Base-by-base conservation (phyloP, 257 asterid species). In the Primulina eburnea region DNA sequence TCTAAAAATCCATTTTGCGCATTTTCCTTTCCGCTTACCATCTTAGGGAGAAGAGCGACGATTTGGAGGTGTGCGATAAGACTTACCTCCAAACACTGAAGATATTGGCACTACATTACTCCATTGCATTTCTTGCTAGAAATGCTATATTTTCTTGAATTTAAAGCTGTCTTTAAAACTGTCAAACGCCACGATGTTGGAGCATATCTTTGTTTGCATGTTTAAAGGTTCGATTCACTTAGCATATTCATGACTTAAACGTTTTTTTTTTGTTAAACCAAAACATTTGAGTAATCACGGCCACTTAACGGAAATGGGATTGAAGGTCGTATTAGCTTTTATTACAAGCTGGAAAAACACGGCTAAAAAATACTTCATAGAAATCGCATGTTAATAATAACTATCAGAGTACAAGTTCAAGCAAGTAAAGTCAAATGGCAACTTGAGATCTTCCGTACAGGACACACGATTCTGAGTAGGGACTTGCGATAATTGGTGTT, bases 1-100 rank as follows among this genome's bases (percentile, higher is more conserved):
- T 50, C 56, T 87, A 47, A 85, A 55, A 69, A 81, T 84, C 71
- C 81, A 76, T 40, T 87, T 82, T 78, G 94, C 94, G 14, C 85
- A 79, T 75, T 89, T 89, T 66, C 96, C 96, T 69, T 87, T 89
- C 52, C 83, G 75, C 55, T 78, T 67, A 56, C 87, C 92, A 67
- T 82, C 90, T 50, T 82, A 83, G 34, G 71, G 34, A 33, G 86
- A 70, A 2, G 82, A 71, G 17, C 84, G 72, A 62, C 74, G 32
- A 47, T 58, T 64, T 67, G 79, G 82, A 71, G 81, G 70, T 55
- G 10, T 64, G 50, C 75, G 34, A 67, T 75, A 75, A 81, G 9
- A 8, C 6, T 33, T 35, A 35, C 43, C 43, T 35, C 43, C 11
- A 1, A 35, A 8, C 11, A 7, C 43, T 8, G n/a, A 43, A 43